These are phyloP conservation scores for Aaosphaeria arxii DNA, from an alignment of 2,329 filamentous ascomycete species.

Conservation along the genomic window DNA sequence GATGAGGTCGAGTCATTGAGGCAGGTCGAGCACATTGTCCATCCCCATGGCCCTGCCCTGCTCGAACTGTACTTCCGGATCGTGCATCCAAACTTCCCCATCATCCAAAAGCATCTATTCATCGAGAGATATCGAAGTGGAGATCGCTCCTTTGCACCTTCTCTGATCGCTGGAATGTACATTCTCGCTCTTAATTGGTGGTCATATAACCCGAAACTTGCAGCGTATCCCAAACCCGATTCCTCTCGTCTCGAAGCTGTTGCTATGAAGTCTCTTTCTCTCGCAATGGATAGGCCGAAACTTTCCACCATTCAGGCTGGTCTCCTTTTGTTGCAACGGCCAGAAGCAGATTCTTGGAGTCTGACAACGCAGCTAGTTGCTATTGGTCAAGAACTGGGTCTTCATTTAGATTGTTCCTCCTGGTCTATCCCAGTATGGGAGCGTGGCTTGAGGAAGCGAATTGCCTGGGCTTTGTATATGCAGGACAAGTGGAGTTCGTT, in stretches of 20 bases:
- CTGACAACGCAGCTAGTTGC: constrained; percentile 85
- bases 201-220: constrained; percentile 68
- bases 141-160: constrained; percentile 71
- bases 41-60: constrained; percentile 71
- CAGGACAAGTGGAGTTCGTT: constrained; percentile 91
- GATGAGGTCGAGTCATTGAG: constrained; percentile 67
- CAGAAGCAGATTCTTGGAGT: constrained; percentile 77
- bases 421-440: constrained; percentile 93
- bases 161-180: constrained; percentile 76
- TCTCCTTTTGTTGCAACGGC: constrained; percentile 69
- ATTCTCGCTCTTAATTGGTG: constrained; percentile 87
- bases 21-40: constrained; percentile 72
- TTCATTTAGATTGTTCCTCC: constrained; percentile 80
- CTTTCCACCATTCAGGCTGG: constrained; percentile 77
- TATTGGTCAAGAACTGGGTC: constrained; percentile 79
- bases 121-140: constrained; percentile 73
- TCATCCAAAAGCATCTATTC: constrained; percentile 78
- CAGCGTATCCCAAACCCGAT: constrained; percentile 65
- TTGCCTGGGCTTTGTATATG: constrained; percentile 91
- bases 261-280: constrained; percentile 67
- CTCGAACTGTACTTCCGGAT: constrained; percentile 79
- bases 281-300: constrained; percentile 79
- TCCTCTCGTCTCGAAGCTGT: constrained; percentile 70
- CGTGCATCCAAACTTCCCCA: constrained; percentile 78
- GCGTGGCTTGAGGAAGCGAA: constrained; percentile 75